Evolutionary conservation across 306 rosid genomes (phyloP), one percentile per base, ranked within the genome.

Genomic region (Cucurbita ficifolia): DNA sequence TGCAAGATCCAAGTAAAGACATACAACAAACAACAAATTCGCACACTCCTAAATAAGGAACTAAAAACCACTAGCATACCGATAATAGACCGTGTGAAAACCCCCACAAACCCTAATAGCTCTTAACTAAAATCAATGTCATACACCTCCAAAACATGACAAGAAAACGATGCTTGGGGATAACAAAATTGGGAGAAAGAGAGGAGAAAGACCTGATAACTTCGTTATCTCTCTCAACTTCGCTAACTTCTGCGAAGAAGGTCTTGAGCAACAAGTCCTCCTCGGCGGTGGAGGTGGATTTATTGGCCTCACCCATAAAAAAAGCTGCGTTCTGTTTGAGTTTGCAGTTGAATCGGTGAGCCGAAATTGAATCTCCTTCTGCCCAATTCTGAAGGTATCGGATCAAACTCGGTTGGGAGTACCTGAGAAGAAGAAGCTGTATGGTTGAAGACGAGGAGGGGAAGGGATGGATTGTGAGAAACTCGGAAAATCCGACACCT

Each of bases 201-300:
- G 57, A 79, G 49, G 45, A 72, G 62, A 63, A 3, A 83, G 6
- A 84, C 97, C 99, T 89, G 69, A 62, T 11, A 80, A 89, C 99
- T 84, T 94, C 96, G 86, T 94, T 91, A 79, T 94, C 99, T 79
- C 99, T 85, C 86, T 89, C 96, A 35, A 91, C 99, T 89, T 91
- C 97, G 89, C 99, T 85, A 72, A 94, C 99, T 85, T 89, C 99
- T 38, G 97, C 97, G 83, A 83, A 91, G 89, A 91, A 94, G 75
- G 72, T 88, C 83, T 91, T 91, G 89, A 95, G 99, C 78, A 95
- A 92, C 80, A 95, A 88, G 82, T 91, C 99, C 13, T 84, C 92
- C 39, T 85, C 88, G 76, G 78, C 33, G 74, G 84, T 5, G 55
- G 76, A 39, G 69, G 40, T 75, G 45, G 88, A 33, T 5, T 17